Conservation (phyloP, 768 basidiomycete species). For the Psilocybe subaeruginosa region DNA sequence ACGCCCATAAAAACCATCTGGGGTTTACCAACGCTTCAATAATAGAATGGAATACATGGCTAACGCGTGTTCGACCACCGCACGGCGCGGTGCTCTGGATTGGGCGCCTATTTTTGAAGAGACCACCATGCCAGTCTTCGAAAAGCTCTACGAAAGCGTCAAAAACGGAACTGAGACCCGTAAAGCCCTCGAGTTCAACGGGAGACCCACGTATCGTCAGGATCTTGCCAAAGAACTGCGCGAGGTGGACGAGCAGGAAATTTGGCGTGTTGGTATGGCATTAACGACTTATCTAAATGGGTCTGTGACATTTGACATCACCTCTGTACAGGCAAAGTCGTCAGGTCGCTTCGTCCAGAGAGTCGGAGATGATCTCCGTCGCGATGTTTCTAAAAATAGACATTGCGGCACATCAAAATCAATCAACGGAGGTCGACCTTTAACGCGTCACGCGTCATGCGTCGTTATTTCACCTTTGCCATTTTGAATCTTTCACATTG, state of each 20-base stretch:
- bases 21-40: not conserved
- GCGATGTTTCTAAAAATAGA: not conserved
- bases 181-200: constrained; percentile 96
- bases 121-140: constrained; percentile 93
- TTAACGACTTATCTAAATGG: no score
- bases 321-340: not conserved
- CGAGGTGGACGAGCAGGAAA: constrained; percentile 97
- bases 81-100: constrained; percentile 97
- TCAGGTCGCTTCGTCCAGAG: not conserved
- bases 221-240: constrained; percentile 91
- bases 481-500: no score
- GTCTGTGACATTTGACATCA: not conserved
- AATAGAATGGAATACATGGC: constrained; percentile 98
- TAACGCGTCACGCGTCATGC: no score
- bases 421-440: not conserved
- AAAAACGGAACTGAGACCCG: constrained; percentile 95
- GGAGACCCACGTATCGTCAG: constrained; percentile 87
- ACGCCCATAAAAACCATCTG: not conserved
- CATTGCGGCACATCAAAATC: not conserved
- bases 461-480: no score
- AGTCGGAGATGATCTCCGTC: not conserved
- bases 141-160: constrained; percentile 93
- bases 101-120: constrained; percentile 98
- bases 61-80: constrained; percentile 98
- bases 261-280: constrained; percentile 87